These are phyloP conservation scores for Grosmannia serpens DNA, from an alignment of 2,329 filamentous ascomycete species.

Conservation along the genomic window DNA sequence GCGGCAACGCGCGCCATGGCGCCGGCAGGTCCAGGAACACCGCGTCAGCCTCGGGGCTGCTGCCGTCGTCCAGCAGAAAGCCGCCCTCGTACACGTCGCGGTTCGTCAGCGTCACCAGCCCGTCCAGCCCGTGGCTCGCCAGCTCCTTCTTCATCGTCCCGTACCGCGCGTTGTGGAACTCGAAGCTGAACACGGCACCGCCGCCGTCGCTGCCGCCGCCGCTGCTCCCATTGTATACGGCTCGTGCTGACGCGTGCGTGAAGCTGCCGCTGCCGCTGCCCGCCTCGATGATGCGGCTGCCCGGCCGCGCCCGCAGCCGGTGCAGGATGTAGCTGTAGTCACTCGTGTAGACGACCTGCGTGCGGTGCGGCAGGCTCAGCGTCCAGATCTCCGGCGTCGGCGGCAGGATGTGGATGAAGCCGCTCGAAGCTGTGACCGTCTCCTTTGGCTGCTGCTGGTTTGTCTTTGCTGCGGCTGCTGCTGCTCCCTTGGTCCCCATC, in stretches of 20 bases:
- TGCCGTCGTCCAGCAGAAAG: conserved; percentile 49
- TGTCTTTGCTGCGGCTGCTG: neutral
- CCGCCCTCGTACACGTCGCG: conserved; percentile 69
- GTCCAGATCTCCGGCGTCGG: conserved; percentile 80
- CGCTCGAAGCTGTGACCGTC: conserved; percentile 36
- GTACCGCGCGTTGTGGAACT: conserved; percentile 66
- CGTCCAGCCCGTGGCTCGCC: conserved; percentile 46
- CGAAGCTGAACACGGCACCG: conserved; percentile 71
- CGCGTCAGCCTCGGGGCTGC: conserved; percentile 53
- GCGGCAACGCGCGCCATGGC: conserved; percentile 67
- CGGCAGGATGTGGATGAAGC: conserved; percentile 68
- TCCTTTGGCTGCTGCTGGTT: conserved; percentile 1
- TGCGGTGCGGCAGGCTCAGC: conserved; percentile 65
- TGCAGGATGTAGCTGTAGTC: conserved; percentile 80
- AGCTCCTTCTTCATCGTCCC: conserved; percentile 60
- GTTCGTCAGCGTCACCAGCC: conserved; percentile 61
- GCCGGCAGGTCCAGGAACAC: conserved; percentile 73
- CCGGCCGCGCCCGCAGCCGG: conserved; percentile 61
- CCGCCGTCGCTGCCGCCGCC: conserved; percentile 20
- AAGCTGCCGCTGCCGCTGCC: conserved; percentile 79
- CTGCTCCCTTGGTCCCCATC: neutral
- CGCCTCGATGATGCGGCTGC: conserved; percentile 64
- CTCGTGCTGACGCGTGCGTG: conserved; percentile 65
- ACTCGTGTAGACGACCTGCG: conserved; percentile 77
- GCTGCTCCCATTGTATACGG: conserved; percentile 54